Conservation (phyloP, 1,139 yeast species). For the Suhomyces guaymorum region DNA sequence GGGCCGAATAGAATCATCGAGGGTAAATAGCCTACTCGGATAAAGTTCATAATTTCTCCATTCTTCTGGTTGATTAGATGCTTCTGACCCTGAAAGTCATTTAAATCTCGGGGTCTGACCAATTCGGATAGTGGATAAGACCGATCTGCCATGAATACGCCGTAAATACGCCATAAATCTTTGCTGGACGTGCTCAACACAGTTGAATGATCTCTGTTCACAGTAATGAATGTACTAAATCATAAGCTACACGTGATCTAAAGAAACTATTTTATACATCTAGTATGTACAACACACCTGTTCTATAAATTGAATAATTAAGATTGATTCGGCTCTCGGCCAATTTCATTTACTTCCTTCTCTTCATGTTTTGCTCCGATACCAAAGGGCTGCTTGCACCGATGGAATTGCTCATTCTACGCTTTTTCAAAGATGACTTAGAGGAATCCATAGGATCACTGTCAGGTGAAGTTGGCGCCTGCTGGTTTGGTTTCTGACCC, state of each 20-base stretch:
- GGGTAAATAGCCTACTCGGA: slow-evolving; percentile 42
- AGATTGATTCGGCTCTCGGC: too few species aligned
- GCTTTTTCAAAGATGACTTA: slow-evolving; percentile 15
- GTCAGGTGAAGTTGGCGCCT: slow-evolving; percentile 15
- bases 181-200: too few species aligned
- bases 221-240: too few species aligned
- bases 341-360: slow-evolving; percentile 11
- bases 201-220: too few species aligned
- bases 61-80: slow-evolving; percentile 31
- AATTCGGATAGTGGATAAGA: slow-evolving; percentile 26
- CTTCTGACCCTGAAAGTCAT: slow-evolving; percentile 39
- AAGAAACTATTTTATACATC: too few species aligned
- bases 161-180: too few species aligned
- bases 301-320: too few species aligned
- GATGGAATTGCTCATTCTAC: slow-evolving; percentile 16
- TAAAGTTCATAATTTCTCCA: slow-evolving; percentile 36
- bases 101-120: slow-evolving; percentile 30
- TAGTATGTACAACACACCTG: too few species aligned
- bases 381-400: slow-evolving; percentile 15
- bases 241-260: too few species aligned
- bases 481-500: slow-evolving; percentile 8
- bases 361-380: slow-evolving; percentile 9
- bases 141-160: too few species aligned
- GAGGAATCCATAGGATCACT: slow-evolving; percentile 13
- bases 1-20: slow-evolving; percentile 49